Percentiles rank a stretch among this genome's conserved stretches.
Conservation (phyloP, 1,284 basidiomycete genomes). For the Boletus semigastroideus region DNA sequence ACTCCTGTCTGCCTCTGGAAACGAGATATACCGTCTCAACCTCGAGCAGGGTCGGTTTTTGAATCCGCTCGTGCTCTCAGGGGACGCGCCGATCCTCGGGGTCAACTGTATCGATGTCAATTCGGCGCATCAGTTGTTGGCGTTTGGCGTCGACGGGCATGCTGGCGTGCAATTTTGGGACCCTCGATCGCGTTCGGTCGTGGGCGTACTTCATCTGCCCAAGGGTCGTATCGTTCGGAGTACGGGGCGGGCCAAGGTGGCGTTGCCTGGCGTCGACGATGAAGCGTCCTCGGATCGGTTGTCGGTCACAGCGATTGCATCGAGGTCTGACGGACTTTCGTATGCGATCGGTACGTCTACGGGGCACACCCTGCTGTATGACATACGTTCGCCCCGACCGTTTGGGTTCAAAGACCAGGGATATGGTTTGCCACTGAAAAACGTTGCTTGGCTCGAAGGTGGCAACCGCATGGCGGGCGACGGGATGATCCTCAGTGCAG, state of each 20-base stretch:
- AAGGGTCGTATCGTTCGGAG: slow-evolving; percentile 54
- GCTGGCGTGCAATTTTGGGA: slow-evolving; percentile 97
- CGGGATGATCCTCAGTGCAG: slow-evolving; percentile 84
- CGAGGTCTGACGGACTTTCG: slow-evolving; percentile 85
- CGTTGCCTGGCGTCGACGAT: slow-evolving; percentile 47
- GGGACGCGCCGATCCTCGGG: slow-evolving; percentile 63
- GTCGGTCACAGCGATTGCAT: slow-evolving; percentile 83
- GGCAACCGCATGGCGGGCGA: slow-evolving; percentile 82
- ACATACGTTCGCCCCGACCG: slow-evolving; percentile 82
- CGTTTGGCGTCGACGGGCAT: slow-evolving; percentile 83
- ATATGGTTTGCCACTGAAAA: slow-evolving; percentile 90
- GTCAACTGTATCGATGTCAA: slow-evolving; percentile 95
- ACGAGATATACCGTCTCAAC: slow-evolving; percentile 92
- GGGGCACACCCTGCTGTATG: slow-evolving; percentile 93
- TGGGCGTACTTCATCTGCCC: slow-evolving; percentile 80
- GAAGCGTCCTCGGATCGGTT: slow-evolving; percentile 39
- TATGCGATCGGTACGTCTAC: slow-evolving; percentile 94
- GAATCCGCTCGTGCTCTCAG: slow-evolving; percentile 65
- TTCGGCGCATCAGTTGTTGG: slow-evolving; percentile 87
- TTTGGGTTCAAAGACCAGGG: slow-evolving; percentile 96
- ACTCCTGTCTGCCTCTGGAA: slow-evolving; percentile 74
- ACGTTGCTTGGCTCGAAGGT: slow-evolving; percentile 88
- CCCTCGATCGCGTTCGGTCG: slow-evolving; percentile 77
- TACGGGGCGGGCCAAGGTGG: slow-evolving; percentile 33
- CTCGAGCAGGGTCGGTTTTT: slow-evolving; percentile 95